phyloP scores from a whole-genome alignment of 805 yeast species.

The Teunomyces panamensis region DNA sequence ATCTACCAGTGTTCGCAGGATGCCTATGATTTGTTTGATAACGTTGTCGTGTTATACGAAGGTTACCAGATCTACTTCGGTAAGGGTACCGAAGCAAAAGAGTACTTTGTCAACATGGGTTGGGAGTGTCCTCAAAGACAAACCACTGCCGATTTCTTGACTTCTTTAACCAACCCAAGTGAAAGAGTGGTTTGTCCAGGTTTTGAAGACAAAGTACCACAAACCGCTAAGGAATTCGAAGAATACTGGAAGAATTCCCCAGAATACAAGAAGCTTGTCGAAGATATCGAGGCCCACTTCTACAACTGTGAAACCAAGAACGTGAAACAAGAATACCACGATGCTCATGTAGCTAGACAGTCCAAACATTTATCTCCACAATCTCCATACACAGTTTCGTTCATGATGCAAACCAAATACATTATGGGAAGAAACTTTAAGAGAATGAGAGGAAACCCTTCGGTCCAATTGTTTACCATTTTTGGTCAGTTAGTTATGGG shows the following conservation, averaged over 20 bases:
- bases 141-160: conserved; percentile 58
- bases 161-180: conserved; percentile 52
- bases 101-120: conserved; percentile 53
- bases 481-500: conserved; percentile 52
- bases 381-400: conserved; percentile 56
- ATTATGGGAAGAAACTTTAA: conserved; percentile 45
- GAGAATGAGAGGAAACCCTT: conserved; percentile 50
- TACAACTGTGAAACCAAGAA: conserved; percentile 9
- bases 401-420: conserved; percentile 49
- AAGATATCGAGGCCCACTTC: conserved; percentile 13
- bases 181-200: conserved; percentile 47
- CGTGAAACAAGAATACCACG: conserved; percentile 17
- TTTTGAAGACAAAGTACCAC: conserved; percentile 48
- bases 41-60: conserved; percentile 56
- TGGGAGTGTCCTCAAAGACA: conserved; percentile 54
- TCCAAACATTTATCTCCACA: conserved; percentile 25
- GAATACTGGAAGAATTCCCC: conserved; percentile 45
- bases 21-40: conserved; percentile 61
- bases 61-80: conserved; percentile 60
- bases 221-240: conserved; percentile 16
- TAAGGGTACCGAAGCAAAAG: conserved; percentile 41
- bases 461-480: conserved; percentile 41
- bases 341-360: conserved; percentile 22
- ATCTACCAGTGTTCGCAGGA: conserved; percentile 56
- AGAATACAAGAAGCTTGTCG: conserved; percentile 26